phyloP scores from a whole-genome alignment of 768 basidiomycete species.

The Xerocomus brunneocitrinus region DNA sequence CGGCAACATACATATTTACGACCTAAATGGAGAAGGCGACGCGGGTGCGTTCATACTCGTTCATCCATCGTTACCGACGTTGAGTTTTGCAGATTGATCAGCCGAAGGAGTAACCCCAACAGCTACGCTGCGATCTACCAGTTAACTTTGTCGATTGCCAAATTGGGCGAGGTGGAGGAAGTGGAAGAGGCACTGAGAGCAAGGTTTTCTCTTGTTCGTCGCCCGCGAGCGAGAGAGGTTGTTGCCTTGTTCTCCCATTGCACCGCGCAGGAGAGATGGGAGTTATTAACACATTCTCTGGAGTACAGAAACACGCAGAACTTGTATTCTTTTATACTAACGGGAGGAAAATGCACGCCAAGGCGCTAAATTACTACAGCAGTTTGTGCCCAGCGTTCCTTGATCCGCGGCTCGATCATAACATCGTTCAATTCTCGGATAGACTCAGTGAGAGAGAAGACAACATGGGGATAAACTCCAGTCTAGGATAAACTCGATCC shows the following conservation, averaged over 20 bases:
- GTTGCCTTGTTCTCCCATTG: neutral
- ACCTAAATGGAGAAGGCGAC: slow-evolving; percentile 37
- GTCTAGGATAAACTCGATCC: slow-evolving; percentile 80
- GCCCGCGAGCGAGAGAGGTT: neutral
- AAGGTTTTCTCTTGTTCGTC: neutral
- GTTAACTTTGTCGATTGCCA: neutral
- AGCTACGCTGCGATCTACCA: neutral
- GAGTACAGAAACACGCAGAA: slow-evolving; percentile 78
- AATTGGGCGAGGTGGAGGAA: neutral
- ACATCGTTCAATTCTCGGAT: neutral
- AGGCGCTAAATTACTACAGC: slow-evolving; percentile 81
- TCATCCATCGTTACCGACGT: slow-evolving; percentile 10
- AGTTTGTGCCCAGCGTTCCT: slow-evolving; percentile 48
- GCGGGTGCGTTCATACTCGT: slow-evolving; percentile 31
- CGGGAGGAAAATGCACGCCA: slow-evolving; percentile 92
- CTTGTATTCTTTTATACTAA: slow-evolving; percentile 88
- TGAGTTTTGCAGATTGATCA: slow-evolving; percentile 1
- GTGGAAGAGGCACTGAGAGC: neutral
- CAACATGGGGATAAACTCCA: too few species aligned
- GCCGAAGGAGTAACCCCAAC: slow-evolving; percentile 2
- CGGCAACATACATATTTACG: slow-evolving; percentile 54
- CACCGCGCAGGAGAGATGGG: too few species aligned
- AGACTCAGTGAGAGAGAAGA: slow-evolving; percentile 78
- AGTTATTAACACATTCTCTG: neutral
- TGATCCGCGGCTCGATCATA: neutral